Conservation (phyloP, 495 filamentous ascomycete genomes). For the Achaetomiella virescens region DNA sequence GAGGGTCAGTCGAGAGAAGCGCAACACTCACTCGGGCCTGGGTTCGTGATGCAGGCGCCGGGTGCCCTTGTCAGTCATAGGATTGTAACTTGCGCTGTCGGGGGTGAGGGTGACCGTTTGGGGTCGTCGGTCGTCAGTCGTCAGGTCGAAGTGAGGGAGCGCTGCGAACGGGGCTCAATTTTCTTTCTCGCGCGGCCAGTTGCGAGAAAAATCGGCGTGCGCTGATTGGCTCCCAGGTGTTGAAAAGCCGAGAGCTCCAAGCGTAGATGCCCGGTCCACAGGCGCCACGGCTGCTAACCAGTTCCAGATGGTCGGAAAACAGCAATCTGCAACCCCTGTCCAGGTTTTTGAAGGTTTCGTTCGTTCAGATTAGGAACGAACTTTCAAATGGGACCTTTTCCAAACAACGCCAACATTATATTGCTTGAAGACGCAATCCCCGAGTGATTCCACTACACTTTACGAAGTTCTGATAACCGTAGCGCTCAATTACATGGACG, state of each 20-base stretch:
- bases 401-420: neutral
- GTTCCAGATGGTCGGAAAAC: neutral
- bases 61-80: neutral
- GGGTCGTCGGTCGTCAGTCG: neutral
- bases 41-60: neutral
- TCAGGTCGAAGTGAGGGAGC: neutral
- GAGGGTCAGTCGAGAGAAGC: neutral
- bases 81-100: neutral
- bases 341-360: neutral
- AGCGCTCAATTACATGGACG: constrained; percentile 29
- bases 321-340: neutral
- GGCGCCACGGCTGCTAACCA: neutral
- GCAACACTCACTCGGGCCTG: neutral
- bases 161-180: neutral
- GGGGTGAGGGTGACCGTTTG: neutral
- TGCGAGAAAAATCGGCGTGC: neutral
- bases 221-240: constrained; percentile 1
- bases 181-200: neutral
- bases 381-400: neutral
- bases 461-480: neutral
- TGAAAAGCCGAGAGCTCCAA: neutral
- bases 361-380: neutral
- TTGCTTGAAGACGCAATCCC: too few relatives aligned
- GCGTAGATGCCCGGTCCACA: neutral
- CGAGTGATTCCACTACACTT: too few relatives aligned